phyloP scores from a whole-genome alignment of 2,329 filamentous ascomycete genomes.

The Penicillium sclerotiorum region DNA sequence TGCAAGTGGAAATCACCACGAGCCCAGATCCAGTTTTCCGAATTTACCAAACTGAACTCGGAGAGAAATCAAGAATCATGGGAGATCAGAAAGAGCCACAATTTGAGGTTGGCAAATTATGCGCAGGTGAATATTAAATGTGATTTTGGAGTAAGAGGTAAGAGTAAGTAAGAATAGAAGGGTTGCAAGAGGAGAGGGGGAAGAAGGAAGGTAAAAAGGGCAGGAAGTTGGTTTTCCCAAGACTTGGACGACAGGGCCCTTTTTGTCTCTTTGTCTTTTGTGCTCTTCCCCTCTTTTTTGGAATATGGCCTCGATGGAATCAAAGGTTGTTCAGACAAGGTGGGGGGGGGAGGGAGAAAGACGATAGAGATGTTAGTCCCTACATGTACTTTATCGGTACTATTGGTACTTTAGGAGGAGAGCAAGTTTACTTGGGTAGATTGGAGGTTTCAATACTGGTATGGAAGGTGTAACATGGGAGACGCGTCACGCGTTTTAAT shows the following conservation, averaged over 20 bases:
- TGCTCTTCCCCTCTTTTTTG: not conserved
- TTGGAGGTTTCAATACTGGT: conserved; percentile 4
- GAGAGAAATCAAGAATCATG: too few relatives aligned
- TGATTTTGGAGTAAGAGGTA: not conserved
- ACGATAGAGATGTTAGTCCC: conserved; percentile 1
- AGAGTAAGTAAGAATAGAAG: too few relatives aligned
- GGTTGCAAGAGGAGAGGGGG: too few relatives aligned
- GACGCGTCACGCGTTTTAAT: conserved; percentile 32
- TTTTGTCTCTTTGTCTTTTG: conserved; percentile 12
- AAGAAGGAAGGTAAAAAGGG: conserved; percentile 1
- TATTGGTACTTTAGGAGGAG: too few relatives aligned
- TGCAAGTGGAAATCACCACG: conserved; percentile 13
- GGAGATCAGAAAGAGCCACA: too few relatives aligned
- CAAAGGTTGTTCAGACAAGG: not conserved
- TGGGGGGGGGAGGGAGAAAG: conserved; percentile 8
- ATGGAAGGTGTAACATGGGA: conserved; percentile 24
- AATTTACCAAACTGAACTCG: too few relatives aligned
- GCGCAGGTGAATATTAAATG: too few relatives aligned
- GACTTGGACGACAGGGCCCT: conserved; percentile 15
- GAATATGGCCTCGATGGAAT: conserved; percentile 9
- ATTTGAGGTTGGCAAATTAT: too few relatives aligned
- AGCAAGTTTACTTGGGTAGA: too few relatives aligned
- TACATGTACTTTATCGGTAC: too few relatives aligned
- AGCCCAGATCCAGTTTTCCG: conserved; percentile 2
- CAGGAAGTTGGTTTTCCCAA: not conserved